These are phyloP conservation scores for Lactarius quietus DNA, from an alignment of 768 basidiomycete genomes.

Conservation along the genomic window DNA sequence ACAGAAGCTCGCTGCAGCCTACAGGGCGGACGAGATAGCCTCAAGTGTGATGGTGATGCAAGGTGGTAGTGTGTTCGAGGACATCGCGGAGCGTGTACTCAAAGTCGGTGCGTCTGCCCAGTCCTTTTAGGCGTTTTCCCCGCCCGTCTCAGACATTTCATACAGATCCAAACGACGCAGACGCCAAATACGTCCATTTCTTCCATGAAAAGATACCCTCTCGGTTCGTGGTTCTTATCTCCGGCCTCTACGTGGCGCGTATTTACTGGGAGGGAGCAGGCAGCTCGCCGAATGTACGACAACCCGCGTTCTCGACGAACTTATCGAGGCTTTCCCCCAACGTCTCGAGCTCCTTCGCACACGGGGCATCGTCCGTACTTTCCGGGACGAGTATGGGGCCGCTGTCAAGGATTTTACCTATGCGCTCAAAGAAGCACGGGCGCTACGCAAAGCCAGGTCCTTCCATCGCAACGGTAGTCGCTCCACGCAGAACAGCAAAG, in stretches of 20 bases:
- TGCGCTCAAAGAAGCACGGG: conserved; percentile 74
- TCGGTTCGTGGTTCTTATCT: conserved; percentile 47
- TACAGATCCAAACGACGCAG: conserved; percentile 68
- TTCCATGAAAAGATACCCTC: conserved; percentile 96
- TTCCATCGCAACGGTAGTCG: conserved; percentile 47
- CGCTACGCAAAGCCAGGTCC: conserved; percentile 59
- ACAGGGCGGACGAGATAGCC: conserved; percentile 85
- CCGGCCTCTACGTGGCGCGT: conserved; percentile 19
- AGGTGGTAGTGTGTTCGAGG: conserved; percentile 87
- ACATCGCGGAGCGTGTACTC: conserved; percentile 84
- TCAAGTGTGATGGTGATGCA: conserved; percentile 96
- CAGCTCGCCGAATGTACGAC: conserved; percentile 84
- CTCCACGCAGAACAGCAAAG: conserved; percentile 40
- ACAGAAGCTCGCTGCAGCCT: conserved; percentile 82
- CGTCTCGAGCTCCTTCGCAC: conserved; percentile 83
- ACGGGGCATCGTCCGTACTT: conserved; percentile 86
- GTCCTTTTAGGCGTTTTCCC: not conserved
- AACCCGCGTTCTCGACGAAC: conserved; percentile 71
- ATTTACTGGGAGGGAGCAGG: conserved; percentile 39
- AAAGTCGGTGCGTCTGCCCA: conserved; percentile 48
- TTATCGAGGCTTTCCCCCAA: conserved; percentile 71
- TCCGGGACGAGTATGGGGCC: conserved; percentile 73
- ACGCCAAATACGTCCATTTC: conserved; percentile 88
- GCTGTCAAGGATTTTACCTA: conserved; percentile 80
- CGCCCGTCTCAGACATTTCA: not conserved